These are phyloP conservation scores for Rubroshorea leprosula DNA, from an alignment of 345 rosid species.

Conservation along the genomic window DNA sequence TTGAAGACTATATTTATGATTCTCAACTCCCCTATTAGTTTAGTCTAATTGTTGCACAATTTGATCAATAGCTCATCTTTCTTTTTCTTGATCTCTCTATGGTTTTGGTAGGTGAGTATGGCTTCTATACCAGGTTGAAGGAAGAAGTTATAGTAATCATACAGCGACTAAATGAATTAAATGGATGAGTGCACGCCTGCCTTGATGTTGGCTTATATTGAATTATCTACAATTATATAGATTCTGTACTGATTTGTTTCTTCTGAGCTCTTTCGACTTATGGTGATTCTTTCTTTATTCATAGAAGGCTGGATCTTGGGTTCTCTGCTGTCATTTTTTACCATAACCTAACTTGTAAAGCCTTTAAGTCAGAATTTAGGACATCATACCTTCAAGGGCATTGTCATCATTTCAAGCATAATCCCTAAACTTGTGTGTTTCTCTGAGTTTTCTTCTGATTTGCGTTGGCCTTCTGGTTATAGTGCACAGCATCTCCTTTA, in stretches of 20 bases:
- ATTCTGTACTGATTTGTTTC: too few species aligned
- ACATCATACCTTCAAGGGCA: slow-evolving; percentile 1
- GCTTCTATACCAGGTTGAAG: too few species aligned
- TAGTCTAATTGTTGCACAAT: not conserved
- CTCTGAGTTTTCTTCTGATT: not conserved
- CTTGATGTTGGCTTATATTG: too few species aligned
- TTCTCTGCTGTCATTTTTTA: not conserved
- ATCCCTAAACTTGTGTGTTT: not conserved
- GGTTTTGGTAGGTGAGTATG: too few species aligned
- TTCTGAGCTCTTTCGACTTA: too few species aligned
- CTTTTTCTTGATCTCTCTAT: too few species aligned
- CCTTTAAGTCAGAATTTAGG: not conserved
- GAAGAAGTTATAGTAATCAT: too few species aligned
- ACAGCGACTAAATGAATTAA: too few species aligned
- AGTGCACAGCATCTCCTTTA: not conserved
- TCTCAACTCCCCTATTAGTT: not conserved
- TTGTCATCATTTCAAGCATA: not conserved
- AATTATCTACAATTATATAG: too few species aligned
- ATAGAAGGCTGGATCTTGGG: not conserved
- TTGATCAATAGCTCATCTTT: too few species aligned
- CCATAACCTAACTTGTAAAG: not conserved
- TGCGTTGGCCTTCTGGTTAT: not conserved
- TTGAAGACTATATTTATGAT: not conserved
- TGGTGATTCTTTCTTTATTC: too few species aligned
- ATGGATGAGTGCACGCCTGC: too few species aligned